Conservation (phyloP, 345 rosid genomes). For the Reutealis trisperma region DNA sequence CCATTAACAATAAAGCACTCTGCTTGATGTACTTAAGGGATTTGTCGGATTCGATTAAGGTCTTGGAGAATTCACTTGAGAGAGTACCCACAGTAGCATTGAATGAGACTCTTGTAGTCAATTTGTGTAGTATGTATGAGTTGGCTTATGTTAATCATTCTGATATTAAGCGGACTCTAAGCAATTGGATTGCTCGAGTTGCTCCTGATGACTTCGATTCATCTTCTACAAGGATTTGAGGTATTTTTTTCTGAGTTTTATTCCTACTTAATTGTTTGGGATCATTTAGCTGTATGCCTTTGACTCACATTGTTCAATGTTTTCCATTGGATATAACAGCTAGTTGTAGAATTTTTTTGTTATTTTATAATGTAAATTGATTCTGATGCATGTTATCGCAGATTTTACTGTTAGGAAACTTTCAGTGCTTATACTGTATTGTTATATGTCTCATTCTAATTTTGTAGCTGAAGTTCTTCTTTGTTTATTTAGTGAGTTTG, state of each 20-base stretch:
- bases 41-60: slow-evolving; percentile 81
- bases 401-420: neutral
- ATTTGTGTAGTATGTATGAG: slow-evolving; percentile 97
- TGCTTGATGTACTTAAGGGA: slow-evolving; percentile 96
- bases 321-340: neutral
- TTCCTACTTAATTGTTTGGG: neutral
- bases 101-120: slow-evolving; percentile 88
- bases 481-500: neutral
- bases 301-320: neutral
- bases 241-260: slow-evolving; percentile 2
- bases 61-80: slow-evolving; percentile 81
- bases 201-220: slow-evolving; percentile 98
- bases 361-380: neutral
- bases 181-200: slow-evolving; percentile 81
- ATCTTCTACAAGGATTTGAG: slow-evolving; percentile 79
- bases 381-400: neutral
- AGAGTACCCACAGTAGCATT: slow-evolving; percentile 81
- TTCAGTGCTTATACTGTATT: neutral
- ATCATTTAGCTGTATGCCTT: neutral
- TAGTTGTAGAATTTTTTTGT: neutral
- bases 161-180: slow-evolving; percentile 75
- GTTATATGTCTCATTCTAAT: neutral
- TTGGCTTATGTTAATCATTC: slow-evolving; percentile 91
- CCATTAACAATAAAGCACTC: slow-evolving; percentile 78
- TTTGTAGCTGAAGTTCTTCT: neutral